Conservation (phyloP, 176 grass and related monocot genomes). For the Aegilops umbellulata region DNA sequence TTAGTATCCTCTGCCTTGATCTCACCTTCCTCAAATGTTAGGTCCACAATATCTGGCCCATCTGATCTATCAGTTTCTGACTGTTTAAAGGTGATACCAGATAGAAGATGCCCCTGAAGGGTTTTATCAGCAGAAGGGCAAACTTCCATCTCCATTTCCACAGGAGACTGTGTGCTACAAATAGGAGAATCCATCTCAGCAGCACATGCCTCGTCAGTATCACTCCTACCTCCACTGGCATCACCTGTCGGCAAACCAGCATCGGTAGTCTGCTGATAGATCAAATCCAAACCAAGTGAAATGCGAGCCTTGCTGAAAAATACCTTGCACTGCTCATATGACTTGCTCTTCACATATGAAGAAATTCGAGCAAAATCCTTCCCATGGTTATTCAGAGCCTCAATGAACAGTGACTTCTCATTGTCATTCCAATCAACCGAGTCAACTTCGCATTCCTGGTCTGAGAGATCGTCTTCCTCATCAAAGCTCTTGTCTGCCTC, state of each 20-base stretch:
- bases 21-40: conserved; percentile 36
- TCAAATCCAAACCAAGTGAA: conserved; percentile 75
- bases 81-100: neutral
- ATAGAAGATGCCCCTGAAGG: conserved; percentile 29
- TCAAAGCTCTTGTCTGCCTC: conserved; percentile 53
- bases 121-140: conserved; percentile 29
- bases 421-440: conserved; percentile 80
- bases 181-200: conserved; percentile 66
- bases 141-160: conserved; percentile 57
- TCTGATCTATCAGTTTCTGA: conserved; percentile 27
- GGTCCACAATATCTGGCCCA: conserved; percentile 11
- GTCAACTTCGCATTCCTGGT: conserved; percentile 72
- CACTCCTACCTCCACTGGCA: conserved; percentile 55
- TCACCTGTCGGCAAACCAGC: conserved; percentile 38
- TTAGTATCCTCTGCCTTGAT: conserved; percentile 36
- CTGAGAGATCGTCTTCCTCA: conserved; percentile 57
- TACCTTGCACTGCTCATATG: conserved; percentile 83
- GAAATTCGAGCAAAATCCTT: conserved; percentile 80
- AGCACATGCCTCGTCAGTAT: conserved; percentile 65
- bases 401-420: conserved; percentile 76
- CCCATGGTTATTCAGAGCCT: conserved; percentile 65
- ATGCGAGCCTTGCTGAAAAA: conserved; percentile 95
- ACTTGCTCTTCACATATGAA: conserved; percentile 66
- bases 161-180: conserved; percentile 65
- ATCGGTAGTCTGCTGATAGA: conserved; percentile 48